A percentile compares a stretch with the other conserved stretches of the same genome.
phyloP scores from a whole-genome alignment of 2,329 filamentous ascomycete species.

The Arthroderma sp. region DNA sequence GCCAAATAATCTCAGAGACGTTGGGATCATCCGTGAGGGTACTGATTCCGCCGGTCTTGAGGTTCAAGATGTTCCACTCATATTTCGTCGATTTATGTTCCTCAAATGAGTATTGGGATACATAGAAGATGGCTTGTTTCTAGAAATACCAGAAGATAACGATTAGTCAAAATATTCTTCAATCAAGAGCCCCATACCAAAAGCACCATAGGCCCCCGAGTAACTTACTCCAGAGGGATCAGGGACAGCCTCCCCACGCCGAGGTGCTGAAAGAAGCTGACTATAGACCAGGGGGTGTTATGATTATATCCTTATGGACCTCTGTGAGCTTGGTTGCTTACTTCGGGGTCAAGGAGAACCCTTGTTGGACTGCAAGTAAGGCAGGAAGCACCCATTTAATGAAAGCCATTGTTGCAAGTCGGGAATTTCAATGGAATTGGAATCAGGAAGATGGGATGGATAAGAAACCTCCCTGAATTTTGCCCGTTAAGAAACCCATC shows the following conservation, averaged over 20 bases:
- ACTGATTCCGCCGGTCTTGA: conserved; percentile 51
- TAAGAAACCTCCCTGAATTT: no score
- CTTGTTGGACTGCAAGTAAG: conserved; percentile 13
- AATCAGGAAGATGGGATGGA: no score
- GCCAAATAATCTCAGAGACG: conserved; percentile 62
- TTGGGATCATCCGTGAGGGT: conserved; percentile 51
- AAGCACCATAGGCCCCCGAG: not conserved
- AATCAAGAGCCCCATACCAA: not conserved
- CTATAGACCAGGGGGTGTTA: conserved; percentile 10
- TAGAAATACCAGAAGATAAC: conserved; percentile 5
- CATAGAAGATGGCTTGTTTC: conserved; percentile 37
- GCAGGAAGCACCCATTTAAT: conserved; percentile 13
- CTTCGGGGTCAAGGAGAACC: conserved; percentile 16
- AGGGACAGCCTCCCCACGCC: conserved; percentile 22
- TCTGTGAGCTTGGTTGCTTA: conserved; percentile 5
- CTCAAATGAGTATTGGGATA: conserved; percentile 68
- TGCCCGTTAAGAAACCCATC: no score
- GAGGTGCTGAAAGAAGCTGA: conserved; percentile 23
- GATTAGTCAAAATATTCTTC: not conserved
- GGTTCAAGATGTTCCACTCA: conserved; percentile 56
- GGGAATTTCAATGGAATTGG: no score
- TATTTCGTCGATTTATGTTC: conserved; percentile 48
- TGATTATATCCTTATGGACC: no score
- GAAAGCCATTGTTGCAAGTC: conserved; percentile 7
- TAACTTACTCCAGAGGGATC: conserved; percentile 26